A percentile compares a stretch with the other conserved stretches of the same genome.
Evolutionary conservation across 129 eudicot species (phyloP).

Genomic region (Centaurea solstitialis): DNA sequence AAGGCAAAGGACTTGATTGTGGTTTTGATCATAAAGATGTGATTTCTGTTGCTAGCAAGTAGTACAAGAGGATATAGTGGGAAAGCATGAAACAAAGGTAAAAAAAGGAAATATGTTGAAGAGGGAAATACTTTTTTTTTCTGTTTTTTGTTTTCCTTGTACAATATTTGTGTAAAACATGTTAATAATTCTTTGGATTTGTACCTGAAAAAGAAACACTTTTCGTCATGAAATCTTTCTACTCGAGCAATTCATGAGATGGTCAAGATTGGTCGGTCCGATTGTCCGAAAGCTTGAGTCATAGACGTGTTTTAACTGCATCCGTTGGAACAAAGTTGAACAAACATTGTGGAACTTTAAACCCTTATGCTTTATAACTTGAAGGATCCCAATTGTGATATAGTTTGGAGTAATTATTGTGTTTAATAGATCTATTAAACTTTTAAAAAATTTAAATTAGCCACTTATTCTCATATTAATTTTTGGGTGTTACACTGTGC

Average conservation of each 20-base stretch:
- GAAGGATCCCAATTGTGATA: too few species aligned
- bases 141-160: background rate
- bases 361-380: too few species aligned
- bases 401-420: too few species aligned
- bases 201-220: background rate
- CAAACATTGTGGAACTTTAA: too few species aligned
- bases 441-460: too few species aligned
- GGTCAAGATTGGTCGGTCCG: background rate
- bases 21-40: background rate
- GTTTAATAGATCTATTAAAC: too few species aligned
- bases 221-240: background rate
- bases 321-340: too few species aligned
- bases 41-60: background rate
- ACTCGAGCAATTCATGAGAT: background rate
- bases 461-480: too few species aligned
- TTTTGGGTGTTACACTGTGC: too few species aligned
- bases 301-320: background rate
- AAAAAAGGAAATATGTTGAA: background rate
- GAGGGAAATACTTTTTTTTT: background rate
- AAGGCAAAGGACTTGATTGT: constrained; percentile 67
- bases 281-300: background rate
- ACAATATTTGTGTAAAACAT: constrained; percentile 7
- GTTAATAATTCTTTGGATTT: constrained; percentile 2
- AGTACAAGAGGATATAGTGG: background rate
- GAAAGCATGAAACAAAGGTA: background rate